Evolutionary conservation across 2,329 filamentous ascomycete genomes (phyloP), one percentile per base, ranked within the genome.

Genomic region (Ploettnerulaceae sp.): DNA sequence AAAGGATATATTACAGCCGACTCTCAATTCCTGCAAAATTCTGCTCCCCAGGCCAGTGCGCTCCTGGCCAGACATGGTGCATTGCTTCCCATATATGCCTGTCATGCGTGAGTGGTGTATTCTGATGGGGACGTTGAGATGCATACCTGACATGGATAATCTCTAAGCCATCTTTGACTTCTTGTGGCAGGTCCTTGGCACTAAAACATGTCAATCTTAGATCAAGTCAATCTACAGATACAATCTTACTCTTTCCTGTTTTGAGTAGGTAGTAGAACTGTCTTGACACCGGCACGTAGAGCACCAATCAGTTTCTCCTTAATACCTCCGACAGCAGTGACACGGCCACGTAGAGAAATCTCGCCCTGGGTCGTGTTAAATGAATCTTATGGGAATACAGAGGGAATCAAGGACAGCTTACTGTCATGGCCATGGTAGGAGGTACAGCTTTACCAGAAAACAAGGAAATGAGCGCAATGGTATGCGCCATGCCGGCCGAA

Each of bases 251-350:
- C 93, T 69, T 97, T 97, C 54, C 83, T 78, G 66, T 98, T 98
- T 57, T 87, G 84, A 24, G 84, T 78, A 3, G 93, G 93, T 6
- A 98, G 72, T 50, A 98, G 67, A 6, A 98, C 91, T 24, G 88
- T 91, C 75, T 95, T 95, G 52, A 98, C 91, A 21, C 93, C 93
- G 2, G 93, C 93, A 45, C 91, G 79, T 63, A 94, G 74, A 7
- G 93, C 93, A 17, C 93, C 93, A 63, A 98, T 97, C 43, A 97
- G 75, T 68, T 98, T 98, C 78, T 98, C 91, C 70, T 97, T 96
- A 71, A 98, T 97, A 14, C 93, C 93, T 43, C 93, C 93, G 26
- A 98, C 93, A 20, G 91, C 89, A 68, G 93, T 88, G 47, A 98
- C 86, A 55, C 89, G 82, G 17, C 93, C 93, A 32, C 93, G 80